These are phyloP conservation scores for Chrysochromulina parva DNA, from an alignment of 78 protist species.

Conservation along the genomic window DNA sequence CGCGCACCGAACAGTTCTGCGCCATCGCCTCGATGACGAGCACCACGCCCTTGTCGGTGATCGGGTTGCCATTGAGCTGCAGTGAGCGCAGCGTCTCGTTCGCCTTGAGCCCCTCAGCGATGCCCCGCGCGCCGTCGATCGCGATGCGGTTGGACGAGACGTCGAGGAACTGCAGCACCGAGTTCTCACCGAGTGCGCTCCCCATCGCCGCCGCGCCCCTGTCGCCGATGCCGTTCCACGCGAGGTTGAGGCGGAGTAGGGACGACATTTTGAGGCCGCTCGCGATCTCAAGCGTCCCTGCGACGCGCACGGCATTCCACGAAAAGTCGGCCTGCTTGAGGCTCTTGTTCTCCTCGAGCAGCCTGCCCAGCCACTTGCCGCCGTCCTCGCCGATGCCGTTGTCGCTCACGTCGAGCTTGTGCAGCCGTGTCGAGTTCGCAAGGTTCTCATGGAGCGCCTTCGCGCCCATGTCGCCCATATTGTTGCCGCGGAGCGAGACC, in stretches of 20 bases:
- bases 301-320: neutral
- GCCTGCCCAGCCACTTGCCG: neutral
- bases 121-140: neutral
- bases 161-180: neutral
- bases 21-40: neutral
- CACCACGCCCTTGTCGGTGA: neutral
- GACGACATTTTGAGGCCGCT: neutral
- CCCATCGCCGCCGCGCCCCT: neutral
- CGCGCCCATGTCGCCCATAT: neutral
- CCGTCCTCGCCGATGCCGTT: neutral
- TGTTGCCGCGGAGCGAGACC: neutral
- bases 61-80: slow-evolving; percentile 20
- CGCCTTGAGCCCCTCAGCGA: neutral
- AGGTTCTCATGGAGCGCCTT: neutral
- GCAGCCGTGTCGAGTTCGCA: neutral
- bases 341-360: neutral
- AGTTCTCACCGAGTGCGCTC: neutral
- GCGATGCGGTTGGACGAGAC: neutral
- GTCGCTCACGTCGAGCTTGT: neutral
- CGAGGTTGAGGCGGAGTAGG: neutral
- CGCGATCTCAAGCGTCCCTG: neutral
- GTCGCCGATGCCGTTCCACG: slow-evolving; percentile 3
- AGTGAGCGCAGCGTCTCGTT: neutral
- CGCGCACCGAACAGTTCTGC: neutral
- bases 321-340: neutral